Percentiles rank a stretch among this genome's conserved stretches.
phyloP scores from a whole-genome alignment of 768 basidiomycete genomes.

The Boletus subparvulus region DNA sequence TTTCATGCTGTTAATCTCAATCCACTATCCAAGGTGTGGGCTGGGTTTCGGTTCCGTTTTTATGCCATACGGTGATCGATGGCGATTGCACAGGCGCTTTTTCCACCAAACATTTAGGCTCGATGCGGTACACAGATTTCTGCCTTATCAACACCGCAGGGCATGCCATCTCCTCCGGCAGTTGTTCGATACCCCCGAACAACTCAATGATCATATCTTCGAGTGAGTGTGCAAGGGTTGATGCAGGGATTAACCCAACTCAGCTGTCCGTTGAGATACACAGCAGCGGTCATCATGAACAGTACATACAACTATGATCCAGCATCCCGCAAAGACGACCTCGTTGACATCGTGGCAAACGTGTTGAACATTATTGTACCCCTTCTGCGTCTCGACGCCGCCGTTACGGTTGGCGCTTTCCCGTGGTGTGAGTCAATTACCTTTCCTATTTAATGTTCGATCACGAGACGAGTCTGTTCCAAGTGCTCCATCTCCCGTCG shows the following conservation, averaged over 20 bases:
- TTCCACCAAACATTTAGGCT: conserved; percentile 12
- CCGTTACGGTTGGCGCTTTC: neutral
- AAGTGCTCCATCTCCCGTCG: conserved; percentile 3
- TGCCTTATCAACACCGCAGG: neutral
- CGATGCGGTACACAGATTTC: neutral
- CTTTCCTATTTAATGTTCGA: neutral
- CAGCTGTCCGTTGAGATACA: neutral
- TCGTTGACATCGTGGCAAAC: neutral
- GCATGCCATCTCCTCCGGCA: conserved; percentile 1
- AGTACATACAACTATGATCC: conserved; percentile 3
- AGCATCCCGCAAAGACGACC: no score
- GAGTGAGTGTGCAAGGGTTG: neutral
- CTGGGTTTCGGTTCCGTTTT: neutral
- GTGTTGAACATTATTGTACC: neutral
- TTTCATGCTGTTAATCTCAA: neutral
- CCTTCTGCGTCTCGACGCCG: neutral
- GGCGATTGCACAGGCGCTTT: conserved; percentile 15
- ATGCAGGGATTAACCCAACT: neutral
- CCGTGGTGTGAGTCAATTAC: neutral
- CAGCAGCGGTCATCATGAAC: neutral
- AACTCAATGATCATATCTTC: conserved; percentile 1
- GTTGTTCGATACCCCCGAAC: neutral
- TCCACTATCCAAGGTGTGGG: neutral
- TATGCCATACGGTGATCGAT: conserved; percentile 4
- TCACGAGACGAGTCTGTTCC: neutral